phyloP scores from a whole-genome alignment of 2,329 filamentous ascomycete species.

The Aureobasidium mangrovei region DNA sequence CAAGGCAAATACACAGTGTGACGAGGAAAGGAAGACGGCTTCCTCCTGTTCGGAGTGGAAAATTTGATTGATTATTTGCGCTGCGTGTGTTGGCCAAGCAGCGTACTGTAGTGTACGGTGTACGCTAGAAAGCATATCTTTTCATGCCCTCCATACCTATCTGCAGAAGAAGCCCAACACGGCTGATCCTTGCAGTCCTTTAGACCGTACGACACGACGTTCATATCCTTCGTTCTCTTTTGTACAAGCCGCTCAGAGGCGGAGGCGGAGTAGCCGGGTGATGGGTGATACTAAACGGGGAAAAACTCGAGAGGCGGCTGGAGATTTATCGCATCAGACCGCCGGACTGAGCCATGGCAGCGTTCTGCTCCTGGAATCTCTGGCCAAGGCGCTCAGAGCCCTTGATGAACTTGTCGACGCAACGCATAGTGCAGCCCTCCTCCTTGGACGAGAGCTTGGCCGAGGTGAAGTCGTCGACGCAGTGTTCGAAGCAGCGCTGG shows the following conservation, averaged over 20 bases:
- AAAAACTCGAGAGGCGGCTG: background rate
- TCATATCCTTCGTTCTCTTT: slow-evolving; percentile 10
- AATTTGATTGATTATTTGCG: background rate
- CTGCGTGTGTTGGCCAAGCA: background rate
- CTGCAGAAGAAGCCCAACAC: background rate
- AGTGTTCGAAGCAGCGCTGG: slow-evolving; percentile 90
- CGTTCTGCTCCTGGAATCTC: slow-evolving; percentile 73
- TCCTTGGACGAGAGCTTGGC: slow-evolving; percentile 85
- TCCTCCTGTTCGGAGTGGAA: background rate
- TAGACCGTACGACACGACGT: background rate
- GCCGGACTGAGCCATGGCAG: slow-evolving; percentile 55
- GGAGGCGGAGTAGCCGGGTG: background rate
- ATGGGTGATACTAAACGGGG: background rate
- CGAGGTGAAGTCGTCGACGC: slow-evolving; percentile 97
- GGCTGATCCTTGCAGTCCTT: background rate
- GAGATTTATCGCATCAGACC: slow-evolving; percentile 25
- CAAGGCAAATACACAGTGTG: too few relatives aligned
- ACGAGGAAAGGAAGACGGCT: too few relatives aligned
- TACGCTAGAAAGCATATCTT: background rate
- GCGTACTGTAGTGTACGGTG: background rate
- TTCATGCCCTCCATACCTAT: background rate
- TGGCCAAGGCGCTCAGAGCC: slow-evolving; percentile 82
- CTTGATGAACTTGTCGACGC: slow-evolving; percentile 94
- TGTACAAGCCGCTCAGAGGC: background rate
- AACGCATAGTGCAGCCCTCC: slow-evolving; percentile 84